Evolutionary conservation across 176 grass and related monocot genomes (phyloP).

Genomic region (Hordeum vulgare): DNA sequence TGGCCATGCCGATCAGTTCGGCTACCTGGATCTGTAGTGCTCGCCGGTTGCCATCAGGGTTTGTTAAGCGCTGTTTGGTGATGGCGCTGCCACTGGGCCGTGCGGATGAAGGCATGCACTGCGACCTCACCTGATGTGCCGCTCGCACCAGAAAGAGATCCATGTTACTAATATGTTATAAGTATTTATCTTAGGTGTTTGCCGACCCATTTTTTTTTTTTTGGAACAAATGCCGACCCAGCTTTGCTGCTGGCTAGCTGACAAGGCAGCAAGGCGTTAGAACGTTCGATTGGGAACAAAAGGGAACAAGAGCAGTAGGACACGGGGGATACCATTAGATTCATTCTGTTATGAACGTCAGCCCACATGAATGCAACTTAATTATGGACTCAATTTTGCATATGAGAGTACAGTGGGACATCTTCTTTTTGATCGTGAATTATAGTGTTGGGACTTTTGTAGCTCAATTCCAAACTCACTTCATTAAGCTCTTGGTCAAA

Average conservation of each 20-base stretch:
- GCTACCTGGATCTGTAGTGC: conserved; percentile 1
- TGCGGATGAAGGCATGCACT: conserved; percentile 52
- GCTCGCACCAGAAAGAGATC: conserved; percentile 39
- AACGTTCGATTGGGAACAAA: not conserved
- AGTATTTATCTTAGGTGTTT: conserved; percentile 5
- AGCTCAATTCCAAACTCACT: no score
- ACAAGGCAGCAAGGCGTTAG: not conserved
- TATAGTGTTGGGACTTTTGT: not conserved
- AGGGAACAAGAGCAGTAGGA: not conserved
- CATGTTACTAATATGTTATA: conserved; percentile 13
- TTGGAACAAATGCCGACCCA: conserved; percentile 14
- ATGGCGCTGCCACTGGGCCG: conserved; percentile 28
- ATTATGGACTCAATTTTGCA: not conserved
- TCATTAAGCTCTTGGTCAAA: no score
- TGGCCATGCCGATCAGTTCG: not conserved
- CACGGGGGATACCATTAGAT: not conserved
- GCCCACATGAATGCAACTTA: not conserved
- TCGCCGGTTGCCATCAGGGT: conserved; percentile 43
- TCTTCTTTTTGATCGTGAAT: not conserved
- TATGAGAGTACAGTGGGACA: not conserved
- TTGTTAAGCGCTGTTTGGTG: conserved; percentile 39
- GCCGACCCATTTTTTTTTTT: no score
- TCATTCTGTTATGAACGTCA: not conserved
- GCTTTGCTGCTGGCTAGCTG: not conserved
- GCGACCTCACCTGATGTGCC: conserved; percentile 22